Evolutionary conservation across 768 basidiomycete genomes (phyloP), one percentile per base, ranked within the genome.

Genomic region (Pisolithus sp.): DNA sequence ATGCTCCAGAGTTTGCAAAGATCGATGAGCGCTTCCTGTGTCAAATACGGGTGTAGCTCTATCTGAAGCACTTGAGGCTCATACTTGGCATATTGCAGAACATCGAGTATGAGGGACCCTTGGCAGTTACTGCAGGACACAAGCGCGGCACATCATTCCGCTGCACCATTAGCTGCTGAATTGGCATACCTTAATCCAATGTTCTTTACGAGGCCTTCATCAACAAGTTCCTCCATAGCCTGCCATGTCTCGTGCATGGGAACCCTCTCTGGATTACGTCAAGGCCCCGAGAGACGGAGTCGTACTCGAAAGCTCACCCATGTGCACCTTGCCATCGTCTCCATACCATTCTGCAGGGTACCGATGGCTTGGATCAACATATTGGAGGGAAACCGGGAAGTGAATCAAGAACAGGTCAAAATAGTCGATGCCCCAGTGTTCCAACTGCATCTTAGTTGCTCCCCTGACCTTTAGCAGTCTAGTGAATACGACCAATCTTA

Each of bases 281-380:
- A 24, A 56, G n/a, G 55, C 46, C 23, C 30, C 2, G 13, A 49
- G 31, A 50, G 2, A 9, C 39, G 5, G n/a, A 10, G 41, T 7
- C 18, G 42, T 38, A 10, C n/a, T 52, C 49, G 48, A 12, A 34
- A 18, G 67, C 74, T 67, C 67, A 83, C 83, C 76, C 37, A 83
- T 75, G 57, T 81, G 69, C 30, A 89, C 81, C 59, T 80, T 82
- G 53, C 79, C 79, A 61, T 89, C 82, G 48, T 87, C 83, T 30
- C 79, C 84, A 48, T 68, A 80, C 92, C 92, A 93, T 62, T 85
- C 89, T 8, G 89, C 83, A 40, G 92, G 90, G 68, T 89, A 93
- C 55, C 81, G 79, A 61, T 82, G 79, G 20, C 65, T 62, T 41
- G 86, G 86, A 63, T 90, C 86, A 48, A 93, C 86, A 59, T 92